A percentile compares a stretch with the other conserved stretches of the same genome.
Conservation (phyloP, 2,329 filamentous ascomycete species). For the Leptographium radiaticola region DNA sequence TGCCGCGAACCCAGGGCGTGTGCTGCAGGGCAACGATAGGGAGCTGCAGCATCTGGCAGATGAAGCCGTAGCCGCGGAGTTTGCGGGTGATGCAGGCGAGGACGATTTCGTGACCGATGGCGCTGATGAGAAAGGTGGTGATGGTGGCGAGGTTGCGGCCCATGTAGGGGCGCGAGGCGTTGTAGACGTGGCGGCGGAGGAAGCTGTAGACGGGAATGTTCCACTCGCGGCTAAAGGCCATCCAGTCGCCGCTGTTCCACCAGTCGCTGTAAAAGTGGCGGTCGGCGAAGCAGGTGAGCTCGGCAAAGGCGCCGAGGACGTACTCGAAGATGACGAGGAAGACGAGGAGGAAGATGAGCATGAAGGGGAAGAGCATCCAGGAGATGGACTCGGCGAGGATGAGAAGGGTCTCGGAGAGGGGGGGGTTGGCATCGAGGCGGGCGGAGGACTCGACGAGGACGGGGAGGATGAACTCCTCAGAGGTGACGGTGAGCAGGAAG, state of each 20-base stretch:
- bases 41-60: constrained; percentile 92
- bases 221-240: constrained; percentile 94
- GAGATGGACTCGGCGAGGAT: constrained; percentile 83
- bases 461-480: constrained; percentile 90
- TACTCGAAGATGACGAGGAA: constrained; percentile 99
- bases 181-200: constrained; percentile 87
- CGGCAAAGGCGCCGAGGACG: constrained; percentile 82
- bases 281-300: constrained; percentile 87
- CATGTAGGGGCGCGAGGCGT: constrained; percentile 62
- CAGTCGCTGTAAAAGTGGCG: constrained; percentile 79
- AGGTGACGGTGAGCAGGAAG: constrained; percentile 80
- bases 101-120: constrained; percentile 83
- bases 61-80: constrained; percentile 81
- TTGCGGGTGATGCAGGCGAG: constrained; percentile 99
- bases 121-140: constrained; percentile 84
- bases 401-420: constrained; percentile 54
- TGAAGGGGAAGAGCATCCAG: constrained; percentile 89
- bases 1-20: constrained; percentile 60
- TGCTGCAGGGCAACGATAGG: constrained; percentile 89
- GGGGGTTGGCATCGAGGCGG: constrained; percentile 31
- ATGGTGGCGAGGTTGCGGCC: constrained; percentile 67
- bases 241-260: constrained; percentile 76
- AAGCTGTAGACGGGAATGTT: constrained; percentile 97
- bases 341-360: constrained; percentile 87
- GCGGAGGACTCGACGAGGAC: constrained; percentile 60